Evolutionary conservation across 192 early-diverging fungal genomes (phyloP), one percentile per base, ranked within the genome.

Genomic region (Coemansia sp.): DNA sequence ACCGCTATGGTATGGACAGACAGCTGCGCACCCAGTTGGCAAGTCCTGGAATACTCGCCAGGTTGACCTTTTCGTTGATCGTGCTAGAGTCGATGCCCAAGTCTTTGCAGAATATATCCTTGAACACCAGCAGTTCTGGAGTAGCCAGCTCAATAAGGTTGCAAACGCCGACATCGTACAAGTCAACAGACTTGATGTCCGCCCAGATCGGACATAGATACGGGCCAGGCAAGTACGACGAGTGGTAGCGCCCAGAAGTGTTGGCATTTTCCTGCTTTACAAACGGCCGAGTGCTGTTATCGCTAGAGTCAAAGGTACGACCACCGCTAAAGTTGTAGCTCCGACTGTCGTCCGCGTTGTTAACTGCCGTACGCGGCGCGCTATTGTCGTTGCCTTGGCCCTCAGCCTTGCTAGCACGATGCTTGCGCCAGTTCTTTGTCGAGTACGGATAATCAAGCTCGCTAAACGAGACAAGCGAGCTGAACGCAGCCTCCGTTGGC

Each of bases 141-240:
- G 74, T 70, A 33, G 68, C 75, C 33, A 84, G 61, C 71, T 84
- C 81, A 2, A 84, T 64, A 47, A 84, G 49, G 36, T 79, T 79
- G 71, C 77, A 79, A 39, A 62, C 69, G 16, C 81, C 77, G 20
- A 84, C 77, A 43, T 84, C 81, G 38, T 84, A 84, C 43, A 79
- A 46, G 57, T 84, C 81, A 24, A 84, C 81, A 12, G 81, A 72
- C 29, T 71, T 76, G 31, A 79, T 79, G n/a, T 84, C 81, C 22
- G 81, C 64, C 81, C 81, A 84, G 61, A 84, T 75, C 22, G 81
- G 81, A 55, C 81, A 84, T 62, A 84, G 58, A 18, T 76, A 79
- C 39, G 81, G 81, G 1, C 81, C 77, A 6, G 76, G 81, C 24
- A 84, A 12, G 62, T 72, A 76, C 34, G 81, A 84, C 36, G 44